Percentiles rank a stretch among this genome's conserved stretches.
Conservation (phyloP, 805 yeast species). For the Nakazawaea holstii region DNA sequence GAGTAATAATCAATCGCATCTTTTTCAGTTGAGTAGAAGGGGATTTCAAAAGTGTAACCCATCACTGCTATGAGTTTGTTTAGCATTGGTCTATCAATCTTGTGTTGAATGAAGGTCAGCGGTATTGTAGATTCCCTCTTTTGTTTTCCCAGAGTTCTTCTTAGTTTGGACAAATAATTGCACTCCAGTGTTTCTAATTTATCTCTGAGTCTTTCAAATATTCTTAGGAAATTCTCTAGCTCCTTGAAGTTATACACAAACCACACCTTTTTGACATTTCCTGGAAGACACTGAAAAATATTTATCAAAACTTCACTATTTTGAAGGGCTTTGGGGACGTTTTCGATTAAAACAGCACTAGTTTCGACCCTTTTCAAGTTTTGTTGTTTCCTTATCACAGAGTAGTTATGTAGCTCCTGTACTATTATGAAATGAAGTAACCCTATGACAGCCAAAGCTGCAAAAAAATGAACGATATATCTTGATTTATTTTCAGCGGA, state of each 20-base stretch:
- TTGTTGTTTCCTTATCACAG: slow-evolving; percentile 40
- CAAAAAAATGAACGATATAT: slow-evolving; percentile 57
- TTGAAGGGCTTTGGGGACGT: slow-evolving; percentile 34
- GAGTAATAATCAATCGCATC: slow-evolving; percentile 4
- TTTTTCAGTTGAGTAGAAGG: background rate
- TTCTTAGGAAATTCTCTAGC: slow-evolving; percentile 17
- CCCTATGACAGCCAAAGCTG: slow-evolving; percentile 48
- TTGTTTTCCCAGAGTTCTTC: no score
- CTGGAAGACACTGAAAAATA: slow-evolving; percentile 39
- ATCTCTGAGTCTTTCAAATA: no score
- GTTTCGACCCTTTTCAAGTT: slow-evolving; percentile 23
- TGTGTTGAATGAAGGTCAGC: no score
- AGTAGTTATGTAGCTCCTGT: slow-evolving; percentile 49
- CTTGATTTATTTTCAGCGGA: slow-evolving; percentile 43
- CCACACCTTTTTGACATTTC: slow-evolving; percentile 55
- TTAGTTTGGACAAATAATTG: no score
- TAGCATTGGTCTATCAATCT: slow-evolving; percentile 1
- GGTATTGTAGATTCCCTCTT: no score
- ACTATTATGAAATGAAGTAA: slow-evolving; percentile 53
- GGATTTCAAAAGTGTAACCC: slow-evolving; percentile 3
- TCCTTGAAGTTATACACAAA: slow-evolving; percentile 41
- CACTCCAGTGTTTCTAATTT: no score
- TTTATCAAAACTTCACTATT: slow-evolving; percentile 21
- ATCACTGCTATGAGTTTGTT: background rate
- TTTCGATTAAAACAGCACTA: slow-evolving; percentile 32